phyloP scores from a whole-genome alignment of 345 rosid genomes.

The Durio zibethinus region DNA sequence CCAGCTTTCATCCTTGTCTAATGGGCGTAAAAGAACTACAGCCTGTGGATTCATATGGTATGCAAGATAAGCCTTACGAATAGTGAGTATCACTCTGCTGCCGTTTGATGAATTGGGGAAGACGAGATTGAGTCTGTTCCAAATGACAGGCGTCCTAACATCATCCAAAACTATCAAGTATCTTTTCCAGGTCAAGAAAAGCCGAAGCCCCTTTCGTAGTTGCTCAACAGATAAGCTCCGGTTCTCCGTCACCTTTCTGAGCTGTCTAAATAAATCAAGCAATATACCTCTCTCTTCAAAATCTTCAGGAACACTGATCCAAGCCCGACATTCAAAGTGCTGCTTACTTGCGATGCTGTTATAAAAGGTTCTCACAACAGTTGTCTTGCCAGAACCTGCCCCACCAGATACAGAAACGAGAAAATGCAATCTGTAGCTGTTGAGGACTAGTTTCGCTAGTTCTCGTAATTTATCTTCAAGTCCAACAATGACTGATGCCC shows the following conservation, averaged over 20 bases:
- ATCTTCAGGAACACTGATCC: constrained; percentile 24
- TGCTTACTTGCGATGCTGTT: not conserved
- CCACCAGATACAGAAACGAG: constrained; percentile 25
- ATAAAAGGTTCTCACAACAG: constrained; percentile 22
- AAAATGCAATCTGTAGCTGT: not conserved
- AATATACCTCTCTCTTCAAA: constrained; percentile 15
- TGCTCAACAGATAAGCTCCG: not conserved
- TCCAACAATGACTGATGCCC: constrained; percentile 9
- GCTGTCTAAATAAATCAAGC: constrained; percentile 12
- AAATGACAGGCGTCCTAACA: not conserved
- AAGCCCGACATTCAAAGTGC: constrained; percentile 25
- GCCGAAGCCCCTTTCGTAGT: constrained; percentile 6
- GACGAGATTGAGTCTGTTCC: not conserved
- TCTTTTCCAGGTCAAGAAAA: constrained; percentile 11
- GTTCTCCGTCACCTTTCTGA: constrained; percentile 14
- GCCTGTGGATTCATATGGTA: not conserved
- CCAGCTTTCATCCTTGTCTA: not conserved
- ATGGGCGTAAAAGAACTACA: not conserved
- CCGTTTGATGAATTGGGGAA: constrained; percentile 11
- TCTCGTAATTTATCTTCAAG: constrained; percentile 1
- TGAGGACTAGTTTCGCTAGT: not conserved
- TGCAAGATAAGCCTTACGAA: not conserved
- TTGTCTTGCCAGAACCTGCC: constrained; percentile 38
- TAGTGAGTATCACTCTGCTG: constrained; percentile 10
- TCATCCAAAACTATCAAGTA: constrained; percentile 15